A percentile compares a stretch with the other conserved stretches of the same genome.
These are phyloP conservation scores for Quercus glauca DNA, from an alignment of 306 rosid species.

Conservation along the genomic window DNA sequence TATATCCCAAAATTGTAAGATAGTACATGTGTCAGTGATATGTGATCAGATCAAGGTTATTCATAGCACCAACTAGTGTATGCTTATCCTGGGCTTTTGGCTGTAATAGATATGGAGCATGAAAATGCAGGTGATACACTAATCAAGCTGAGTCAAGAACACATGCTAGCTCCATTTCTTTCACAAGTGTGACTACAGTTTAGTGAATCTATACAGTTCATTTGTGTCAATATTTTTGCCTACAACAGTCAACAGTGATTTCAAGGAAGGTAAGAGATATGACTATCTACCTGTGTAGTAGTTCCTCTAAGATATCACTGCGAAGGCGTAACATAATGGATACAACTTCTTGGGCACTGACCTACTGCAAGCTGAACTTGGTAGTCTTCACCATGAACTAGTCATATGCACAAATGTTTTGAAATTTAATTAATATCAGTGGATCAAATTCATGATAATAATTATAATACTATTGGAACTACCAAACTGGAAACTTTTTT, in stretches of 20 bases:
- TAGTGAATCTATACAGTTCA: not conserved
- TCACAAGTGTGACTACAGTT: not conserved
- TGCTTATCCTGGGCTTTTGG: not conserved
- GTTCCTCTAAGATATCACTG: constrained; percentile 84
- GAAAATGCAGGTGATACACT: not conserved
- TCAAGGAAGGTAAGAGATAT: not conserved
- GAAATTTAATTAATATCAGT: not conserved
- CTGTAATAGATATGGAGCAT: not conserved
- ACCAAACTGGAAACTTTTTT: too few relatives aligned
- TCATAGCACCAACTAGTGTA: not conserved
- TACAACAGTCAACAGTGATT: not conserved
- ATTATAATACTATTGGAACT: not conserved
- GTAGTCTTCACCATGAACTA: constrained; percentile 38
- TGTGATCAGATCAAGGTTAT: not conserved
- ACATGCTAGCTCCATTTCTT: not conserved
- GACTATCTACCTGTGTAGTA: constrained; percentile 61
- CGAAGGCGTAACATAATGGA: constrained; percentile 81
- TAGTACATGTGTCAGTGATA: not conserved
- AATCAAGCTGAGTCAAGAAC: constrained; percentile 7
- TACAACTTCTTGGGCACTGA: constrained; percentile 89
- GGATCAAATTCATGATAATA: constrained; percentile 3
- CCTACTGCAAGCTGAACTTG: constrained; percentile 38
- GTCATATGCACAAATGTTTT: not conserved
- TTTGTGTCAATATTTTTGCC: not conserved
- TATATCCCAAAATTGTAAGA: constrained; percentile 2